Evolutionary conservation across 306 rosid species (phyloP).

Genomic region (Vachellia collinsii): DNA sequence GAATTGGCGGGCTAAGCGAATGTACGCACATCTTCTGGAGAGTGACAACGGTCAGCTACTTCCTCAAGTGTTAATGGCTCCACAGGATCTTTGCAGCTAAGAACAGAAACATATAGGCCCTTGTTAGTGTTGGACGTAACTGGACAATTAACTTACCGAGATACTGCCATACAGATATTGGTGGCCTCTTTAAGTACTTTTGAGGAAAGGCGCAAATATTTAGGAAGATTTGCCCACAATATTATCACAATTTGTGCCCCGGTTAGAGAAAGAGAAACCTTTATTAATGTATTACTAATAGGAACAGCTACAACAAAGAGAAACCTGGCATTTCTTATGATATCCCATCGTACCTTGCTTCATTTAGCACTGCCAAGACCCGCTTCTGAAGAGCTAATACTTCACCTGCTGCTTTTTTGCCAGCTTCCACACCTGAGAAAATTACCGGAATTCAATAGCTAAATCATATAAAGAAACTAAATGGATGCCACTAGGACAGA

Average conservation of each 20-base stretch:
- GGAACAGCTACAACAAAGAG: neutral
- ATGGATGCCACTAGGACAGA: neutral
- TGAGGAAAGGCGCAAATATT: conserved; percentile 11
- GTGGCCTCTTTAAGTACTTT: neutral
- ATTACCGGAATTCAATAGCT: conserved; percentile 19
- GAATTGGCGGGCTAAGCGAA: neutral
- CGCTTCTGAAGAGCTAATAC: conserved; percentile 95
- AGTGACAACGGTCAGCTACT: conserved; percentile 58
- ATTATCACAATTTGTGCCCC: neutral
- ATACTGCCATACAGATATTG: conserved; percentile 10
- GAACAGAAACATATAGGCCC: conserved; percentile 30
- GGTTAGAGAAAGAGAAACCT: neutral
- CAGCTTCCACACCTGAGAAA: conserved; percentile 87
- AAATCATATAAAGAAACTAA: neutral
- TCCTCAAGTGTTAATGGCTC: conserved; percentile 47
- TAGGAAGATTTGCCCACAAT: neutral
- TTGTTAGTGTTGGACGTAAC: conserved; percentile 7
- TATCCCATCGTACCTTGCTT: conserved; percentile 65
- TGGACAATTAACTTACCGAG: neutral
- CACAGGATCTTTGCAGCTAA: conserved; percentile 55
- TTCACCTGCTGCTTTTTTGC: conserved; percentile 92
- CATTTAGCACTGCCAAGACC: conserved; percentile 81
- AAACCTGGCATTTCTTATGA: conserved; percentile 6
- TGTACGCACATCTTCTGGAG: conserved; percentile 73
- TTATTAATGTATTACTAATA: neutral